Evolutionary conservation across 768 basidiomycete species (phyloP).

Genomic region (Phylloporus sp.): DNA sequence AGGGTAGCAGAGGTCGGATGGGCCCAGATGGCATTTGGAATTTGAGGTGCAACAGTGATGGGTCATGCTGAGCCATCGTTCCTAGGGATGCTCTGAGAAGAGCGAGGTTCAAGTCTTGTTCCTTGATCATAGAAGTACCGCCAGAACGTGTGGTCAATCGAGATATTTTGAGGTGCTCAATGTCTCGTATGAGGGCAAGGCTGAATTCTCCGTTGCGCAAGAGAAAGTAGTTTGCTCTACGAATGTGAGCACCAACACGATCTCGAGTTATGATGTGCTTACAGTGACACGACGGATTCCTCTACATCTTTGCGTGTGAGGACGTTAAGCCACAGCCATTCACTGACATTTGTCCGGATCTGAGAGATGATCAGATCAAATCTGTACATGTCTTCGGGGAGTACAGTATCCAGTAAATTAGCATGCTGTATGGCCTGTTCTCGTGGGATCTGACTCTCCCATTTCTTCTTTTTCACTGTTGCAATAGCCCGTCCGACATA

Average conservation of each 20-base stretch:
- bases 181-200: conserved; percentile 78
- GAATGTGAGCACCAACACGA: conserved; percentile 5
- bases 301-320: conserved; percentile 80
- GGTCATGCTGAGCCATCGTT: conserved; percentile 84
- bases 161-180: conserved; percentile 78
- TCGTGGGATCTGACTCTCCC: conserved; percentile 74
- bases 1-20: conserved; percentile 74
- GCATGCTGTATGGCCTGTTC: conserved; percentile 64
- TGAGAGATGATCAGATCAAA: conserved; percentile 73
- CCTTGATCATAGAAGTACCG: conserved; percentile 73
- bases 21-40: conserved; percentile 82
- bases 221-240: conserved; percentile 83
- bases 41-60: conserved; percentile 64
- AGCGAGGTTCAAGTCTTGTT: conserved; percentile 86
- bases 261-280: conserved; percentile 28
- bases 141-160: conserved; percentile 67
- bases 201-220: conserved; percentile 86
- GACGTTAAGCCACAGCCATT: conserved; percentile 93
- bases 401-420: conserved; percentile 56
- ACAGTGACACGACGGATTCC: conserved; percentile 83
- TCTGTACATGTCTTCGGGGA: conserved; percentile 70
- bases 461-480: conserved; percentile 74
- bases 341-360: conserved; percentile 78
- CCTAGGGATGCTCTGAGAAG: conserved; percentile 85
- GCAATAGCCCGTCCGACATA: conserved; percentile 87